phyloP scores from a whole-genome alignment of 2,329 filamentous ascomycete species.

The Dissoconium aciculare region DNA sequence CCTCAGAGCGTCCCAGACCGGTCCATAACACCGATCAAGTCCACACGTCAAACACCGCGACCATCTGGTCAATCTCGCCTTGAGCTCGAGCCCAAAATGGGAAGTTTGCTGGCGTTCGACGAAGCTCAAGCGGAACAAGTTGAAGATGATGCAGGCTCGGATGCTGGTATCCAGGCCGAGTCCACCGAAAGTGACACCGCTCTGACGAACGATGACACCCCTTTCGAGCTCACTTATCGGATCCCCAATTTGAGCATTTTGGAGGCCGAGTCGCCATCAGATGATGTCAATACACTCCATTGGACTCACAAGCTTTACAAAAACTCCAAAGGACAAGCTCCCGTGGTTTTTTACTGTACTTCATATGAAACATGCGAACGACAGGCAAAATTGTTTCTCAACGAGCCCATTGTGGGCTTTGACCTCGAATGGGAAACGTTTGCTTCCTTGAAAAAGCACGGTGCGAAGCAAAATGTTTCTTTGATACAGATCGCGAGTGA shows the following conservation, averaged over 20 bases:
- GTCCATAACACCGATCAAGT: too few species aligned
- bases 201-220: too few species aligned
- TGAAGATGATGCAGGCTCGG: too few species aligned
- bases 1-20: too few species aligned
- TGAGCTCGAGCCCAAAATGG: too few species aligned
- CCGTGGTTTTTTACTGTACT: conserved; percentile 66
- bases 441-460: conserved; percentile 35
- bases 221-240: conserved; percentile 15
- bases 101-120: too few species aligned
- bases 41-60: too few species aligned
- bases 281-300: conserved; percentile 18
- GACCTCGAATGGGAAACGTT: conserved; percentile 68
- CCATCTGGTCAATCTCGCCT: too few species aligned
- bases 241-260: conserved; percentile 17
- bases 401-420: conserved; percentile 63
- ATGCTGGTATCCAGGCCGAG: too few species aligned
- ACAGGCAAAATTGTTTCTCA: conserved; percentile 49
- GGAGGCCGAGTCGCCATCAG: conserved; percentile 17
- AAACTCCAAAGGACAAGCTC: conserved; percentile 52
- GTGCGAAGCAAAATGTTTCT: conserved; percentile 52
- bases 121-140: too few species aligned
- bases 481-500: conserved; percentile 71
- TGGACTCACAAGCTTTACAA: conserved; percentile 59
- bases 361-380: conserved; percentile 52
- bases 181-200: too few species aligned